Percentiles rank a stretch among this genome's conserved stretches.
phyloP scores from a whole-genome alignment of 148 eudicot genomes.

The Vaccinium macrocarpon region DNA sequence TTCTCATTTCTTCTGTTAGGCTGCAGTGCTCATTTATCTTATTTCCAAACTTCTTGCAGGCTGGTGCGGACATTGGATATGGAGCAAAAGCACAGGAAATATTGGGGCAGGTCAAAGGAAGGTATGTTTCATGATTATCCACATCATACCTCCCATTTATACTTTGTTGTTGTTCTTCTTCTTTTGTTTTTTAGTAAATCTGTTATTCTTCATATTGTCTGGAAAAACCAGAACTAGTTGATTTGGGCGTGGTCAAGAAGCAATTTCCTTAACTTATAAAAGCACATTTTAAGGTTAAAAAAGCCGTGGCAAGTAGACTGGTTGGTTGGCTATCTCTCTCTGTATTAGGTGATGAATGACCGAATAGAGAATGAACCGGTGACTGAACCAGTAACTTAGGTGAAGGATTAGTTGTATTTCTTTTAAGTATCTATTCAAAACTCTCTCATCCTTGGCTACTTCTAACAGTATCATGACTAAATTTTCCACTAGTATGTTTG shows the following conservation, averaged over 20 bases:
- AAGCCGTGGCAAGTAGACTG: background rate
- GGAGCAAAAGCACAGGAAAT: constrained; percentile 97
- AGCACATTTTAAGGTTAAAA: background rate
- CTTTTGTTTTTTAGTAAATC: too few relatives aligned
- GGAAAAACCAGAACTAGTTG: background rate
- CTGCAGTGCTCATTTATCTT: background rate
- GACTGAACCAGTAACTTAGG: background rate
- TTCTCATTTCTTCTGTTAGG: background rate
- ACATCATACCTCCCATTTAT: background rate
- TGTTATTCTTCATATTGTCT: background rate
- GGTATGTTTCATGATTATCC: constrained; percentile 38
- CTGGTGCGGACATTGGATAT: constrained; percentile 85
- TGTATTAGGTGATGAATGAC: background rate
- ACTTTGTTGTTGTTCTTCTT: too few relatives aligned
- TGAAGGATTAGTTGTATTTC: background rate
- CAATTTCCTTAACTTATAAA: background rate
- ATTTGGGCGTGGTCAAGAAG: background rate
- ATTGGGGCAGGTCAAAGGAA: constrained; percentile 89
- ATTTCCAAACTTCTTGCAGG: constrained; percentile 33
- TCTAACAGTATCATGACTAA: background rate
- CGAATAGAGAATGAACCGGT: background rate
- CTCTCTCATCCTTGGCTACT: background rate
- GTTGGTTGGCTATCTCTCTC: background rate
- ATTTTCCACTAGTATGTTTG: background rate
- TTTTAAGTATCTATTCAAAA: background rate